Evolutionary conservation across 352 stramenopile species (phyloP), one percentile per base, ranked within the genome.

Genomic region (Blastocystis sp.): DNA sequence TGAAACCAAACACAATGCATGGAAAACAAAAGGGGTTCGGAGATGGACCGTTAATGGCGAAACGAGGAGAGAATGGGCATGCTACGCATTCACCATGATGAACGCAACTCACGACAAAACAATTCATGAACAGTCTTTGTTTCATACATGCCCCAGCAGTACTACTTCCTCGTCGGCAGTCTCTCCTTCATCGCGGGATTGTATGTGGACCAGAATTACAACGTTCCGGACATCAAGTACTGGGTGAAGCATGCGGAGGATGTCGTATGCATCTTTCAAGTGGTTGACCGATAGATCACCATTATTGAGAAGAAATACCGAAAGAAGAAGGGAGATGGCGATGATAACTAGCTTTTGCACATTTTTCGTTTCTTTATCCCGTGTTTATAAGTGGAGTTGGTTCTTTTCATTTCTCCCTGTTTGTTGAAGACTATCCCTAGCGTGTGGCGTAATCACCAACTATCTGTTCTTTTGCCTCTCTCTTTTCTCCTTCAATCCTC

Each of bases 131-230:
- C 28, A 34, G 0, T 34, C 28, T 34, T 34, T 34, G 28, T 34
- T 56, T 21, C 28, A 48, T 52, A 0, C 28, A 71, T 71, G 64
- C 64, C 64, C 28, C 28, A 71, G 4, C 67, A 62, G 14, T 82
- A 82, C 52, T 82, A 82, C n/a, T 82, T 82, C 7, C 74, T 82
- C 65, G 74, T 69, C 43, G 48, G 52, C 10, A 17, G 48, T 52
- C n/a, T 82, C 19, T 82, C 74, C 9, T 52, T 82, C 41, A 2
- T 82, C 19, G 74, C 59, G 21, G 74, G 74, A n/a, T 23, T 82
- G 23, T 82, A 82, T 69, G 48, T 82, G 19, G 74, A 82, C 59
- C 74, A 82, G n/a, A 82, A 82, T 43, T 82, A 82, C 74, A 82
- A 82, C 34, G 59, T 82, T 52, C 74, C 74, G 10, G 61, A 82